Evolutionary conservation across 139 green algal species (phyloP).

Genomic region (Nannochloris sp.): DNA sequence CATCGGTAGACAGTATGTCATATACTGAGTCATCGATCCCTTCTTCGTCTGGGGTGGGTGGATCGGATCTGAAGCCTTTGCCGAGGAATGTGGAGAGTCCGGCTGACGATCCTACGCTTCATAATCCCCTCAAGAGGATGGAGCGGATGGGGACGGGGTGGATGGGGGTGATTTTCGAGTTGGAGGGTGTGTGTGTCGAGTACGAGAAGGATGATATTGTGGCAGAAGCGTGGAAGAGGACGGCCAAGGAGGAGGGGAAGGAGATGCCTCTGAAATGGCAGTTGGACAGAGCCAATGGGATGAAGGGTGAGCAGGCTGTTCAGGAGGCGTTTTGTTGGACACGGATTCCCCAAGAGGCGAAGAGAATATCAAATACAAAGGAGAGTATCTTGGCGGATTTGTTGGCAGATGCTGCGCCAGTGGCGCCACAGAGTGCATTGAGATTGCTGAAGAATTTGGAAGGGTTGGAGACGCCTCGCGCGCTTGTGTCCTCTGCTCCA

Average conservation of each 20-base stretch:
- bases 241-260: constrained; percentile 77
- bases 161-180: constrained; percentile 86
- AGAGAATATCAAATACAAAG: constrained; percentile 62
- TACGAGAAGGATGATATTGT: constrained; percentile 27
- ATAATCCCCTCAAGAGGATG: constrained; percentile 39
- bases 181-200: constrained; percentile 60
- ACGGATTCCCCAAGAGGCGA: constrained; percentile 59
- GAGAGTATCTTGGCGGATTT: constrained; percentile 59
- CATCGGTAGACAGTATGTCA: no score
- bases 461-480: constrained; percentile 39
- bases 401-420: constrained; percentile 26
- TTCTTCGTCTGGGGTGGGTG: not conserved
- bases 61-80: constrained; percentile 3
- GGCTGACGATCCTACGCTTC: constrained; percentile 7
- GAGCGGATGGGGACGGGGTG: constrained; percentile 70
- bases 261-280: constrained; percentile 51
- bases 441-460: constrained; percentile 66
- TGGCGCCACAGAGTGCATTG: constrained; percentile 34
- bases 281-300: constrained; percentile 59
- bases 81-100: constrained; percentile 6
- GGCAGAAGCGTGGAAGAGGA: constrained; percentile 58
- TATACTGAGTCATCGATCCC: not conserved
- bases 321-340: constrained; percentile 84
- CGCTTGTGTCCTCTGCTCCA: constrained; percentile 56
- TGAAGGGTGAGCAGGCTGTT: constrained; percentile 86